These are phyloP conservation scores for Calonectria naviculata DNA, from an alignment of 2,329 filamentous ascomycete species.

Conservation along the genomic window DNA sequence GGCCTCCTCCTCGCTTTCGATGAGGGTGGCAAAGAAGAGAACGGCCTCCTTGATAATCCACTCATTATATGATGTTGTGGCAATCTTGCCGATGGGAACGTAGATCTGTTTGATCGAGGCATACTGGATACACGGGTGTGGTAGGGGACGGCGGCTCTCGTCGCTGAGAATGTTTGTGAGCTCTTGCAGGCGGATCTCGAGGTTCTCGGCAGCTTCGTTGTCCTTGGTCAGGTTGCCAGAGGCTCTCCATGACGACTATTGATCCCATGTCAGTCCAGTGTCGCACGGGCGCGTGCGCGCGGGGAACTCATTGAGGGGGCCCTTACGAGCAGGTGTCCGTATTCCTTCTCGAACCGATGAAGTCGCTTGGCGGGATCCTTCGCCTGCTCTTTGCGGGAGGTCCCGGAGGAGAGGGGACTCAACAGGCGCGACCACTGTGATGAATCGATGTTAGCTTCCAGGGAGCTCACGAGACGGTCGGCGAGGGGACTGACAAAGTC, in stretches of 20 bases:
- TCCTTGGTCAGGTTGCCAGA: slow-evolving; percentile 70
- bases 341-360: slow-evolving; percentile 75
- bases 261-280: slow-evolving; percentile 12
- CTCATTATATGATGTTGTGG: slow-evolving; percentile 85
- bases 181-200: slow-evolving; percentile 72
- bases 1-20: slow-evolving; percentile 96
- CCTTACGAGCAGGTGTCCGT: slow-evolving; percentile 69
- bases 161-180: slow-evolving; percentile 82
- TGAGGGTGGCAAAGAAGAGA: slow-evolving; percentile 87
- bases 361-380: slow-evolving; percentile 73
- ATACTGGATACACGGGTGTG: slow-evolving; percentile 92
- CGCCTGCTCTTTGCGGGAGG: slow-evolving; percentile 67
- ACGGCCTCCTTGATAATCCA: slow-evolving; percentile 88
- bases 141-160: slow-evolving; percentile 87
- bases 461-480: slow-evolving; percentile 16
- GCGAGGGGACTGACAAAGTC: slow-evolving; percentile 61
- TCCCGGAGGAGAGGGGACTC: slow-evolving; percentile 68
- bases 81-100: slow-evolving; percentile 88
- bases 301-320: background rate
- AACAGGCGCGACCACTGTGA: slow-evolving; percentile 74
- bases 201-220: slow-evolving; percentile 69
- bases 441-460: slow-evolving; percentile 23
- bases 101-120: slow-evolving; percentile 90
- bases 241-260: slow-evolving; percentile 68
- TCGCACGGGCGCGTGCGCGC: background rate